These are phyloP conservation scores for Ophiostoma sp. DNA, from an alignment of 2,329 filamentous ascomycete genomes.

Conservation along the genomic window DNA sequence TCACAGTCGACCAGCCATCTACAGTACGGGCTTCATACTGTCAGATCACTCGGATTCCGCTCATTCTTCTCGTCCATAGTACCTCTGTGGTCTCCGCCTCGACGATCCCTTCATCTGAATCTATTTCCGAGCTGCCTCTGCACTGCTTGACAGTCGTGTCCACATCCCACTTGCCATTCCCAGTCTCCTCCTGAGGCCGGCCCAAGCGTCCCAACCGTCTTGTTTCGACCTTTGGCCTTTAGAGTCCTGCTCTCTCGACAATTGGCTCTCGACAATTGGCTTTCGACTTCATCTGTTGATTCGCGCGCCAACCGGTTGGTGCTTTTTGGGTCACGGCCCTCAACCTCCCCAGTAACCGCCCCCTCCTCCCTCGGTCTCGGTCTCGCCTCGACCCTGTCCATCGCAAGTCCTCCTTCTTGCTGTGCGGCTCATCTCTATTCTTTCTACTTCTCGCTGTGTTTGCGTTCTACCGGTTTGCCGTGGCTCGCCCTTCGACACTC, in stretches of 20 bases:
- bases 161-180: conserved; percentile 2
- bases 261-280: neutral
- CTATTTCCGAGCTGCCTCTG: conserved; percentile 7
- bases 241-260: neutral
- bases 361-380: neutral
- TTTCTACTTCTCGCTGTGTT: neutral
- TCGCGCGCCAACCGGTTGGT: conserved; percentile 5
- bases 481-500: neutral
- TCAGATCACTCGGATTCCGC: neutral
- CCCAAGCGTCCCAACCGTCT: neutral
- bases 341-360: neutral
- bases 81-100: conserved; percentile 11
- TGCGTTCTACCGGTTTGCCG: neutral
- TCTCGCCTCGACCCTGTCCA: neutral
- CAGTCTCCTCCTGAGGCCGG: conserved; percentile 4
- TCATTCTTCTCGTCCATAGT: neutral
- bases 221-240: neutral
- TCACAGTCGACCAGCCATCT: neutral
- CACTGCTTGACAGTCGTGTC: neutral
- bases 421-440: neutral
- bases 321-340: neutral
- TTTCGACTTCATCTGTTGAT: neutral
- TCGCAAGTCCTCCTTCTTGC: neutral
- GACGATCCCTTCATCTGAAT: conserved; percentile 14
- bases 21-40: neutral